Base-by-base conservation (phyloP, 1,284 basidiomycete species). In the Ceratorhiza oryzae-sativae region DNA sequence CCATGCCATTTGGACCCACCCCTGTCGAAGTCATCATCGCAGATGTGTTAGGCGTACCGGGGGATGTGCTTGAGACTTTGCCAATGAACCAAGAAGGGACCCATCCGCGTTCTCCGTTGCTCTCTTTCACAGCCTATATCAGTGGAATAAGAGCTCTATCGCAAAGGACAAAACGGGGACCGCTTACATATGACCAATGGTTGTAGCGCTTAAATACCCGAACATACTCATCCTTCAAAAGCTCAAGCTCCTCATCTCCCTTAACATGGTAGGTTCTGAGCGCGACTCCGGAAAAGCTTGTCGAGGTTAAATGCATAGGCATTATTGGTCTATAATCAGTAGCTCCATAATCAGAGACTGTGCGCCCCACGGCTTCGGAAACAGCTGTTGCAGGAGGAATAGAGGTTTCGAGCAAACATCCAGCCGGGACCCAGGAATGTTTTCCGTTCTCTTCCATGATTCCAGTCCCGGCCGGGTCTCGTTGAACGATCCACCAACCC, bases 401-500 rank as follows among this genome's bases (percentile, higher is more conserved):
- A 72, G 88, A 89, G 30, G 95, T 95, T 81, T 99, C 97, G 49
- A 99, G 86, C 12, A 99, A 84, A 80, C 97, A 99, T 0, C 97
- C 91, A 30, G 94, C 91, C 71, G 94, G 92, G 8, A 95, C 91
- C 93, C 93, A 93, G 61, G 93, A 93, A 78, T 93, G 90, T 79
- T 91, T 89, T 61, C 84, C 81, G 36, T 87, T 85, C 76, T 94
- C 92, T 72, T 92, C 89, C 51, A 95, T 87, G 61, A 90, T 82
- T 13, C 95, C 95, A 4, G 89, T 86, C 1, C 95, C 95, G 55
- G 88, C 88, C 25, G 92, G 90, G 80, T 99, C 97, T 39, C 93
- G 88, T 79, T 98, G 95, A 2, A 99, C 97, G 41, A 98, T 93
- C 95, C 97, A 99, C 97, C 97, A 99, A 0, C 97, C 97, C 74